Evolutionary conservation across 805 yeast genomes (phyloP), one percentile per base, ranked within the genome.

Genomic region (Tetrapisispora iriomotensis): DNA sequence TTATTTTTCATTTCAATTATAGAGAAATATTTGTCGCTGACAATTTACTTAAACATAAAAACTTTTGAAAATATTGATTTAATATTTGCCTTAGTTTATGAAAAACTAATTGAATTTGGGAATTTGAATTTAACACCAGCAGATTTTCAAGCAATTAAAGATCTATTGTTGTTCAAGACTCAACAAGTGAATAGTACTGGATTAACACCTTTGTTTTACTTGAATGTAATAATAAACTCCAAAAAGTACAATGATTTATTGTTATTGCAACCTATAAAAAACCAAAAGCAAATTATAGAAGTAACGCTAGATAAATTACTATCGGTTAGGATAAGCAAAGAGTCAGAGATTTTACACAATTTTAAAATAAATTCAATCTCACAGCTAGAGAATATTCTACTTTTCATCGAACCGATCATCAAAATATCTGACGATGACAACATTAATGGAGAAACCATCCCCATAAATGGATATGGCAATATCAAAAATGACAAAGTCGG

Each of bases 41-140:
- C 86, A 0, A 65, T 85, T 29, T 66, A 71, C 4, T 83, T 78
- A 62, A 82, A 82, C 53, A 82, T 85, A 6, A 64, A 70, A 0
- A 73, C 77, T 41, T 67, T 67, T 44, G 43, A 66, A 5, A 75
- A 82, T 56, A 65, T 87, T 40, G 78, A 83, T 53, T 60, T 62
- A 25, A 66, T 87, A 20, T 80, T 74, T 57, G 60, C 72, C 41
- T 79, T 72, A 54, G 77, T 85, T 1, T 46, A 49, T 18, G 50
- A 53, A 33, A 64, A 56, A 54, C 53, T 62, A 58, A 43, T 68
- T 47, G 65, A 69, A 56, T 60, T 44, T 43, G 54, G 52, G 48
- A 30, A 47, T 28, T 19, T 19, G 14, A 38, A 29, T 29, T 18
- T 38, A 39, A n/a, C 10, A 12, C 9, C 23, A 13, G 13, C 13